phyloP scores from a whole-genome alignment of 306 rosid species.

The Cercis canadensis region DNA sequence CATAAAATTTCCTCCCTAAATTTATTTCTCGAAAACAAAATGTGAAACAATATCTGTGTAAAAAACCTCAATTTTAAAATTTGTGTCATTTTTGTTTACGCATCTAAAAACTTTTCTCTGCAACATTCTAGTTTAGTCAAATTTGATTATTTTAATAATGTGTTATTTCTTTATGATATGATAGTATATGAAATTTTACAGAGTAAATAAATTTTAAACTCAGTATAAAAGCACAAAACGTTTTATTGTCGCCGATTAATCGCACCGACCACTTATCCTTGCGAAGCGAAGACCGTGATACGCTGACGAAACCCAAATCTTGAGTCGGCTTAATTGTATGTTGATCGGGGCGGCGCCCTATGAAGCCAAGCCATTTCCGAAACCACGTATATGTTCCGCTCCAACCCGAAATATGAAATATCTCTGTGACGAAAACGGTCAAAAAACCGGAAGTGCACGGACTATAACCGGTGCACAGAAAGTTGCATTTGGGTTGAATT shows the following conservation, averaged over 20 bases:
- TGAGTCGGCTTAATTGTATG: slow-evolving; percentile 32
- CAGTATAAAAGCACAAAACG: too few relatives aligned
- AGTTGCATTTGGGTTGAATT: slow-evolving; percentile 66
- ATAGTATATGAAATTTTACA: too few relatives aligned
- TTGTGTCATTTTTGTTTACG: too few relatives aligned
- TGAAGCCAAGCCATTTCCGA: slow-evolving; percentile 49
- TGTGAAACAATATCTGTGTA: too few relatives aligned
- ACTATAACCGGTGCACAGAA: slow-evolving; percentile 42
- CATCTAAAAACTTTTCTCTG: too few relatives aligned
- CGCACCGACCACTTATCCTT: slow-evolving; percentile 42
- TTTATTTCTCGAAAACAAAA: too few relatives aligned
- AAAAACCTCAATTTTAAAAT: too few relatives aligned
- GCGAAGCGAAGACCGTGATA: slow-evolving; percentile 33
- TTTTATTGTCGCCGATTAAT: slow-evolving; percentile 28
- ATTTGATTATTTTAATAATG: too few relatives aligned
- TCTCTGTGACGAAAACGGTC: slow-evolving; percentile 42
- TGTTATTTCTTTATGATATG: too few relatives aligned
- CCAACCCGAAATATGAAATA: slow-evolving; percentile 19
- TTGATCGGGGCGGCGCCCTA: slow-evolving; percentile 23
- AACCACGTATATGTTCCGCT: neutral
- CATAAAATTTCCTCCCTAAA: too few relatives aligned
- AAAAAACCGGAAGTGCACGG: slow-evolving; percentile 49
- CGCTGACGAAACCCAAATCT: slow-evolving; percentile 47
- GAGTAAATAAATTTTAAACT: neutral
- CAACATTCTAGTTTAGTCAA: too few relatives aligned